Base-by-base conservation (phyloP, 2,329 filamentous ascomycete genomes). In the Trichophyton equinum region DNA sequence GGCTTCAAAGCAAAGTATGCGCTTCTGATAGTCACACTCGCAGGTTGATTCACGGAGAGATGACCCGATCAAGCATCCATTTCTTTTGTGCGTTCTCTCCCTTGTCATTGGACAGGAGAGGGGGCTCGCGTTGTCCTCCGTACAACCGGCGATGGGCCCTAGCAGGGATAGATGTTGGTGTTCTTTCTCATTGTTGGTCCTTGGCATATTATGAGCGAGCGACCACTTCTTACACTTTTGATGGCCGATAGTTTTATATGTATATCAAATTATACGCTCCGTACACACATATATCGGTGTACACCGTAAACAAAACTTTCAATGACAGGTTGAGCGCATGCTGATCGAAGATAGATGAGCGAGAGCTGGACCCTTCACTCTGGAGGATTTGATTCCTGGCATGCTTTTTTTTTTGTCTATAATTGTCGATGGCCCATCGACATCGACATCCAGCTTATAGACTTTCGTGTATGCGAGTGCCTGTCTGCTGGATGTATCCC, bases 391-490 rank as follows among this genome's bases (percentile, higher is more conserved):
- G 27, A n/a, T 20, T 30, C 22, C 13, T 6, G 5, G n/a, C 22
- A 33, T 53, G 5, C 1, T 30, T 30, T 30, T 30, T 27, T 30
- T 53, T n/a, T n/a, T 13, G 22, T 53, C 49, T 13, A 15, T 11
- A n/a, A 7, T 13, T 53, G 49, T 53, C 22, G 25, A 27, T 6
- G 27, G 13, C 33, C 13, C 8, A 13, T 30, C 6, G 46, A 33
- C 22, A 49, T 49, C 22, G 18, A 38, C 33, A 20, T 51, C 22
- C 11, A 15, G 13, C 22, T 20, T 22, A 51, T 25, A 25, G 18
- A 27, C 22, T 30, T 53, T 53, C 49, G 49, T 53, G 49, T 53
- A 53, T 53, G 49, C 49, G 49, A 53, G 49, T 53, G 49, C 49
- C 49, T 53, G 25, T 7, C 27, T 38, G 33, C 40, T 44, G n/a